Conservation (phyloP, 805 yeast species). For the Monosporozyma aerobia region DNA sequence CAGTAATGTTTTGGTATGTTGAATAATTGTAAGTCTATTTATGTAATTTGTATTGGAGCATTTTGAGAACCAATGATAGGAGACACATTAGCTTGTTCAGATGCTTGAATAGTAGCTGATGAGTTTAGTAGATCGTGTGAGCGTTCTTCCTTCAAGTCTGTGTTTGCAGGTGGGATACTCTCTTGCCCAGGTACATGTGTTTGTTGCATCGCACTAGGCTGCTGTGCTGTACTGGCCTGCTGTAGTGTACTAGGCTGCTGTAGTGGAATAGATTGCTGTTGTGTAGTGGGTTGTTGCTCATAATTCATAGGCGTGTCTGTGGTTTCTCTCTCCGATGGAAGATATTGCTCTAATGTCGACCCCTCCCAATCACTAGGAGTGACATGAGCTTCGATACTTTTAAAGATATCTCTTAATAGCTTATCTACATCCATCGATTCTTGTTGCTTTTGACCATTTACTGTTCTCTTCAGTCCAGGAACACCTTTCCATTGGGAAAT, state of each 20-base stretch:
- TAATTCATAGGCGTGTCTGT: not conserved
- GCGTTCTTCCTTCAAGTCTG: too few relatives aligned
- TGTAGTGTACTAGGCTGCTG: not conserved
- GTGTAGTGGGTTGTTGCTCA: not conserved
- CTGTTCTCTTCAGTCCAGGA: not conserved
- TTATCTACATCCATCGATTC: conserved; percentile 21
- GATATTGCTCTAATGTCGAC: not conserved
- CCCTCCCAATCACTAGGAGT: not conserved
- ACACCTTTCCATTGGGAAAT: conserved; percentile 17
- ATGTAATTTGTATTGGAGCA: not conserved
- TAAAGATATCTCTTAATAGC: conserved; percentile 24
- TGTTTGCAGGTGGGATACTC: not conserved
- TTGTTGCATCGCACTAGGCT: not conserved
- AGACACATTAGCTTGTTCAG: not conserved
- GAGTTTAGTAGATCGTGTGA: too few relatives aligned
- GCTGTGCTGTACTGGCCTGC: not conserved
- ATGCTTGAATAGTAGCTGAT: not conserved
- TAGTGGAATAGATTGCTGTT: not conserved
- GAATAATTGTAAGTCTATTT: not conserved
- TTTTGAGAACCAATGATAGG: not conserved
- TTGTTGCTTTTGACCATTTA: not conserved
- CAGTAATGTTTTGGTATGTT: too few relatives aligned
- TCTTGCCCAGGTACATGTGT: not conserved
- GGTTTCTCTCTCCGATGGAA: not conserved
- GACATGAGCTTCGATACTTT: conserved; percentile 6